Evolutionary conservation across 495 filamentous ascomycete species (phyloP).

Genomic region (Aspergillus bridgeri): DNA sequence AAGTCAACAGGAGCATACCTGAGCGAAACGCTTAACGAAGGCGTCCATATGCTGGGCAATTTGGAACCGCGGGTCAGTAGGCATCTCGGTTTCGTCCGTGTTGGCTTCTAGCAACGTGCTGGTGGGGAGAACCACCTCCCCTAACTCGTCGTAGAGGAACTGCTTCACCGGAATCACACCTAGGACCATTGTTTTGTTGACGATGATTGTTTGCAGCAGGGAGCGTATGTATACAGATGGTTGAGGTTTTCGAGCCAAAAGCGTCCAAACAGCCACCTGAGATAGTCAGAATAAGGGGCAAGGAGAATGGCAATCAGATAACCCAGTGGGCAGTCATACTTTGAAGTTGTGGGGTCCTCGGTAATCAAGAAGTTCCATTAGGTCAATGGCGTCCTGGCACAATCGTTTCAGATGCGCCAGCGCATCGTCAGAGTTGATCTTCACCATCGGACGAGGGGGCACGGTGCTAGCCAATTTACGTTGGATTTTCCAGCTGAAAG

Average conservation of each 20-base stretch:
- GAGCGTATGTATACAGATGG: slow-evolving; percentile 82
- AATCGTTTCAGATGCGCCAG: slow-evolving; percentile 64
- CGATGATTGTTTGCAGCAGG: slow-evolving; percentile 72
- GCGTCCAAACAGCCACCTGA: slow-evolving; percentile 55
- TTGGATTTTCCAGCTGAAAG: slow-evolving; percentile 90
- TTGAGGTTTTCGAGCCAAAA: slow-evolving; percentile 75
- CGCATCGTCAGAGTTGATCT: slow-evolving; percentile 68
- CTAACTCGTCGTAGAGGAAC: slow-evolving; percentile 75
- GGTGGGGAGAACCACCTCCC: slow-evolving; percentile 68
- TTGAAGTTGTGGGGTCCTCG: slow-evolving; percentile 62
- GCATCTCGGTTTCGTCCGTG: slow-evolving; percentile 72
- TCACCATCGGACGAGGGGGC: slow-evolving; percentile 85
- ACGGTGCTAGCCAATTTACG: slow-evolving; percentile 85
- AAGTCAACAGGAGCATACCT: slow-evolving; percentile 34
- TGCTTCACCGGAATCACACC: slow-evolving; percentile 65
- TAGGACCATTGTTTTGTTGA: slow-evolving; percentile 63
- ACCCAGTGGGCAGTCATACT: slow-evolving; percentile 18
- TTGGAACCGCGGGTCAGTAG: slow-evolving; percentile 71
- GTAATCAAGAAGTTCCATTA: slow-evolving; percentile 65
- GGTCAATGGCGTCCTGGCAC: slow-evolving; percentile 67
- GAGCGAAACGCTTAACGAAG: slow-evolving; percentile 70
- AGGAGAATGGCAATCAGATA: not conserved
- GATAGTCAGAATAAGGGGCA: slow-evolving; percentile 41
- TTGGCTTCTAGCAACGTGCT: slow-evolving; percentile 65
- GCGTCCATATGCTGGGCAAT: slow-evolving; percentile 74